Evolutionary conservation across 768 basidiomycete species (phyloP).

Genomic region (Tricholoma terreum): DNA sequence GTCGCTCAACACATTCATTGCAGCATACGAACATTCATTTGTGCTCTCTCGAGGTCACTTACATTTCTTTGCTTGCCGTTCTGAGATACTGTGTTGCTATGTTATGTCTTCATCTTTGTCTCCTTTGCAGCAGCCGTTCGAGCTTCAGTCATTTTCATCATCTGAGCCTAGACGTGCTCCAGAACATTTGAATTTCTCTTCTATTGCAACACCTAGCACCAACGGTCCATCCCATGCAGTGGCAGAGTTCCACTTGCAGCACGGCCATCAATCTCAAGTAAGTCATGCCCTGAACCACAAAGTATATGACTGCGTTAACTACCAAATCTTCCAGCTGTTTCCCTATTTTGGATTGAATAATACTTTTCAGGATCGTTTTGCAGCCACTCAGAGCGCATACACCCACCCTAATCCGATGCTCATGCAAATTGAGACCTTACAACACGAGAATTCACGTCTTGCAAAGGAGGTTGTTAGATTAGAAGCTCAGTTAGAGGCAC

Average conservation of each 20-base stretch:
- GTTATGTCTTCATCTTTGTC: background rate
- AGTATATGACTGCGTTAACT: background rate
- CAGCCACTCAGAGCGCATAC: background rate
- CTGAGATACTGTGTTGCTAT: background rate
- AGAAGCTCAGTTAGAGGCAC: background rate
- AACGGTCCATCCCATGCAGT: background rate
- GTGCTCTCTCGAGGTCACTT: background rate
- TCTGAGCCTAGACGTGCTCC: background rate
- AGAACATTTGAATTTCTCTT: background rate
- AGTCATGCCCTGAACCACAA: background rate
- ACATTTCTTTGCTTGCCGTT: background rate
- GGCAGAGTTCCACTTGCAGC: background rate
- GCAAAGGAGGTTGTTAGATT: background rate
- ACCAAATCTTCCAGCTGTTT: too few relatives aligned
- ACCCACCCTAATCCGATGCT: background rate
- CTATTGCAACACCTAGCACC: too few relatives aligned
- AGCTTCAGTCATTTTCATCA: too few relatives aligned
- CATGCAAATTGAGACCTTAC: too few relatives aligned
- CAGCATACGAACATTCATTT: background rate
- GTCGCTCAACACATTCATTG: background rate
- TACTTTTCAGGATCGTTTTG: too few relatives aligned
- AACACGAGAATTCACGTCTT: background rate
- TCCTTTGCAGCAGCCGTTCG: background rate
- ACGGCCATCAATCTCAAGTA: background rate
- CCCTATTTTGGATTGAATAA: too few relatives aligned